These are phyloP conservation scores for Dentipellis fragilis DNA, from an alignment of 768 basidiomycete species.

Conservation along the genomic window DNA sequence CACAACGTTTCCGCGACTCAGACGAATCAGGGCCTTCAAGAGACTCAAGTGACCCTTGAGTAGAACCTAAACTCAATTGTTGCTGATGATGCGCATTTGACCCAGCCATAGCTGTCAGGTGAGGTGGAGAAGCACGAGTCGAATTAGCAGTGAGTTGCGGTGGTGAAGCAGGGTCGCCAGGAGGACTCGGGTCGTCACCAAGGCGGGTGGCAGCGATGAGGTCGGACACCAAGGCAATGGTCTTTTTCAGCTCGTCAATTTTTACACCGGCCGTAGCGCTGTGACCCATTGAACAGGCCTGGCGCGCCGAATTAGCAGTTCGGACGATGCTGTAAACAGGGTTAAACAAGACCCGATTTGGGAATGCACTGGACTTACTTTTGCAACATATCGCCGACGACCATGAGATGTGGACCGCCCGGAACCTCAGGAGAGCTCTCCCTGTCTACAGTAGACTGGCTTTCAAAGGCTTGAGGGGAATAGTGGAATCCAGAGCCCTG, in stretches of 20 bases:
- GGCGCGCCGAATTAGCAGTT: conserved; percentile 47
- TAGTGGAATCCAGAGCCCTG: conserved; percentile 21
- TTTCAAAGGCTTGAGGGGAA: conserved; percentile 16
- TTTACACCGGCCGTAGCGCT: conserved; percentile 37
- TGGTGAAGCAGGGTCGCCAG: conserved; percentile 19
- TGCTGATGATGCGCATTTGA: conserved; percentile 2
- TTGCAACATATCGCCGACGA: conserved; percentile 39
- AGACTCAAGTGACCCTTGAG: conserved; percentile 17
- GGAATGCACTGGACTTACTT: conserved; percentile 32
- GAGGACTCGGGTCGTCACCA: conserved; percentile 19
- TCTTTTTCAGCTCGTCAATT: conserved; percentile 46
- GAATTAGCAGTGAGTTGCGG: not conserved
- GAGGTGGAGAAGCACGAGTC: conserved; percentile 12
- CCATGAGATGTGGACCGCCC: conserved; percentile 38
- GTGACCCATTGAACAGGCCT: conserved; percentile 37
- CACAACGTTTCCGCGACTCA: conserved; percentile 40
- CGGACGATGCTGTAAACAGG: conserved; percentile 40
- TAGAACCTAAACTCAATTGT: conserved; percentile 14
- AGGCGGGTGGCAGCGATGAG: conserved; percentile 39
- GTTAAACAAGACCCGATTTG: conserved; percentile 8
- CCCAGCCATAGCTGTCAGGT: conserved; percentile 2
- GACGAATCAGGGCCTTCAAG: conserved; percentile 25
- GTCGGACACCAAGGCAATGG: conserved; percentile 42
- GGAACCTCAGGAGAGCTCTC: conserved; percentile 23
- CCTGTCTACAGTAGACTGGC: conserved; percentile 12